Base-by-base conservation (phyloP, 805 yeast species). In the Ogataea populi-albae region DNA sequence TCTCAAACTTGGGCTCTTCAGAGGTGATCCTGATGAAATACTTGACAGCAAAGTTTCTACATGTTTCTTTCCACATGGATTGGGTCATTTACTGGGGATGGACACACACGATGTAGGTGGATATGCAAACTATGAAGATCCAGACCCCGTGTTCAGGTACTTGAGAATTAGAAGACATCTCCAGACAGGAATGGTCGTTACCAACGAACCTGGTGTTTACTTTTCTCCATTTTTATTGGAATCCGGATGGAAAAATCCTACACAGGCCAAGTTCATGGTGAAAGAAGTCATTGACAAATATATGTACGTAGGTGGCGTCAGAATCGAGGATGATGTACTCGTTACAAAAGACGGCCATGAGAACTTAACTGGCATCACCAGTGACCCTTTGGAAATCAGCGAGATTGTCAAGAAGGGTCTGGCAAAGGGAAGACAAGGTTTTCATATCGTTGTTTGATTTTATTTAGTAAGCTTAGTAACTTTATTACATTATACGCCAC, bases 81-180 rank as follows among this genome's bases (percentile, higher is more conserved):
- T 93, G 38, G 98, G 98, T 10, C 98, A 91, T 56, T 68, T 87
- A 54, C 64, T 91, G 26, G 98, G 98, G 17, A 71, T 91, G 82
- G 96, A 91, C 56, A 88, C 96, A 3, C 98, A 93, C 60, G 98
- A 91, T 62, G 94, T 87, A 30, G 98, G 86, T 26, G 98, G 98
- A 1, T 55, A 71, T 44, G 79, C 98, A 11, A 79, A 91, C 59
- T 89, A 89, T 57, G 75, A 79, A 3, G 98, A 91, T 57, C 73
- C 84, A 6, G 80, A 93, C 57, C 84, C 85, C 18, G 69, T 82
- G 62, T 72, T 87, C 50, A 66, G 73, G 39, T 87, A 85, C 56
- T 72, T 91, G 54, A 79, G 98, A 57, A 63, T 93, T 37, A 75
- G 98, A 50, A 77, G 98, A 52, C 58, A 64, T 1, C 70, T 91